Evolutionary conservation across 306 rosid genomes (phyloP).

Genomic region (Cucurbita maxima): DNA sequence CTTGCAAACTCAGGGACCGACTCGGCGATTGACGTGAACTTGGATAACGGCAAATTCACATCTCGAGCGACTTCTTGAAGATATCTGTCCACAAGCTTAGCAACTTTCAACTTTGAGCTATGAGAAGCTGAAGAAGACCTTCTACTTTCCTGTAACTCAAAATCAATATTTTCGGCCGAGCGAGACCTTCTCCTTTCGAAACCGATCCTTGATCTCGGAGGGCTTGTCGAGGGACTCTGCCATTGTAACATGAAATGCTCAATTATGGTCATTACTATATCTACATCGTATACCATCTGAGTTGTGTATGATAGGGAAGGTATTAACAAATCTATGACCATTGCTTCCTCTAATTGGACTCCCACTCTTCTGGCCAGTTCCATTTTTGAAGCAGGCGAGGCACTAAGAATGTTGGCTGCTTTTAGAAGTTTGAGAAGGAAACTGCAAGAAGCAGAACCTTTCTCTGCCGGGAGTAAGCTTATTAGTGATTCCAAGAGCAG

Average conservation of each 20-base stretch:
- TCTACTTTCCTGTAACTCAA: slow-evolving; percentile 83
- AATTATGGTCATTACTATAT: slow-evolving; percentile 49
- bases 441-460: slow-evolving; percentile 76
- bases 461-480: slow-evolving; percentile 79
- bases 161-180: slow-evolving; percentile 79
- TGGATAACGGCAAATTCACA: slow-evolving; percentile 49
- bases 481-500: slow-evolving; percentile 72
- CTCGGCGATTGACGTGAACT: slow-evolving; percentile 68
- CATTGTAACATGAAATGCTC: slow-evolving; percentile 60
- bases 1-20: slow-evolving; percentile 85
- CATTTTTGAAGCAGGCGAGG: slow-evolving; percentile 67
- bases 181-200: slow-evolving; percentile 80
- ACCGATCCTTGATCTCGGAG: slow-evolving; percentile 53
- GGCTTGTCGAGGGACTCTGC: slow-evolving; percentile 86
- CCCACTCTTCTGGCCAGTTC: slow-evolving; percentile 74
- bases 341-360: slow-evolving; percentile 79
- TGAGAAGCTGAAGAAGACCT: slow-evolving; percentile 96
- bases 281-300: slow-evolving; percentile 53
- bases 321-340: slow-evolving; percentile 53
- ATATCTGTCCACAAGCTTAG: slow-evolving; percentile 77
- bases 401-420: slow-evolving; percentile 72
- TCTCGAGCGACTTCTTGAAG: slow-evolving; percentile 80
- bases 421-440: slow-evolving; percentile 76
- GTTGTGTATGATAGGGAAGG: slow-evolving; percentile 43
- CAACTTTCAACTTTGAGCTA: slow-evolving; percentile 73